phyloP scores from a whole-genome alignment of 116 monocot genomes.

The Trichopus zeylanicus region DNA sequence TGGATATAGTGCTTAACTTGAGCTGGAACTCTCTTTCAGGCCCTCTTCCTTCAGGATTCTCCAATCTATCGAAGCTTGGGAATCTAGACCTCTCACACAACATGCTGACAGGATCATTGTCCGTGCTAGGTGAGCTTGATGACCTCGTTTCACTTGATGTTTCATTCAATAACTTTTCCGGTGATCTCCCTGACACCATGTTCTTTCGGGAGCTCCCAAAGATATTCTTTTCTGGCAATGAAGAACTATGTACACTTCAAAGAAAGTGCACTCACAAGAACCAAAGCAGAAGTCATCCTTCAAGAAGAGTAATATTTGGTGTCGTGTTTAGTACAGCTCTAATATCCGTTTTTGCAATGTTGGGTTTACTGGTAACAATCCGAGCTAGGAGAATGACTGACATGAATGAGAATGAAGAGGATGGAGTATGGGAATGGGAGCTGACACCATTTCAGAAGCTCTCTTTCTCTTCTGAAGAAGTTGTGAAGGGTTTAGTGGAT shows the following conservation, averaged over 20 bases:
- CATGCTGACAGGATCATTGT: conserved; percentile 16
- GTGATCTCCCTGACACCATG: conserved; percentile 14
- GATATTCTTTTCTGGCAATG: conserved; percentile 18
- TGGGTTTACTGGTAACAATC: conserved; percentile 3
- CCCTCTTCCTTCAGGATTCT: conserved; percentile 12
- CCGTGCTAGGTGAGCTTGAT: conserved; percentile 12
- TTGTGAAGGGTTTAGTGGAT: conserved; percentile 7
- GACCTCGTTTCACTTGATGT: conserved; percentile 20
- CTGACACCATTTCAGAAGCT: conserved; percentile 25
- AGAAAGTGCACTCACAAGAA: conserved; percentile 2
- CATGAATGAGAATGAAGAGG: not conserved
- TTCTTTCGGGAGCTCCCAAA: conserved; percentile 23
- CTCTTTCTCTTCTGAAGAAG: conserved; percentile 10
- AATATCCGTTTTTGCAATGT: not conserved
- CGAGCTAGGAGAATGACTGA: not conserved
- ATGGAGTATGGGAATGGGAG: conserved; percentile 13
- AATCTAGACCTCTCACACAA: conserved; percentile 30
- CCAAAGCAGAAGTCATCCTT: not conserved
- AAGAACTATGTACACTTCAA: conserved; percentile 5
- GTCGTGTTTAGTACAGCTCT: conserved; percentile 7
- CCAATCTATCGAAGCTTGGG: conserved; percentile 17
- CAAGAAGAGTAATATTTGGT: not conserved
- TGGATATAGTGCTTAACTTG: conserved; percentile 26
- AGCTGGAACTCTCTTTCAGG: conserved; percentile 35
- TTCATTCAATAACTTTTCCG: conserved; percentile 27